Percentiles rank a stretch among this genome's conserved stretches.
phyloP scores from a whole-genome alignment of 2,329 filamentous ascomycete genomes.

The Herpotrichia juniperi region DNA sequence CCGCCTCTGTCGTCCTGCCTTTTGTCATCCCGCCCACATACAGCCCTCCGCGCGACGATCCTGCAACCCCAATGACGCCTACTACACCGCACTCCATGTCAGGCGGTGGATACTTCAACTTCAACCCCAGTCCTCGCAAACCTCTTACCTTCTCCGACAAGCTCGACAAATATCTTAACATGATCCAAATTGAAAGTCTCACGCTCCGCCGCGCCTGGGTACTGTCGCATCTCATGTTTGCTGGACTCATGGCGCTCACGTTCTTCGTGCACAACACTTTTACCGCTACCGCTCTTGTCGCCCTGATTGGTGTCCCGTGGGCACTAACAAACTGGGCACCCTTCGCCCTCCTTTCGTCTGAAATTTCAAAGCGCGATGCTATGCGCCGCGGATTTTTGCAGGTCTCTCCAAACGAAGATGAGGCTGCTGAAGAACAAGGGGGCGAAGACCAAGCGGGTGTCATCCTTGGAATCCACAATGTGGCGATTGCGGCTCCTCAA shows the following conservation, averaged over 20 bases:
- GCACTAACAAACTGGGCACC: slow-evolving; percentile 93
- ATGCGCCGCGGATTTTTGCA: slow-evolving; percentile 60
- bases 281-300: slow-evolving; percentile 77
- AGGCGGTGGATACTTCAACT: slow-evolving; percentile 9
- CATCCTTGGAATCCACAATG: slow-evolving; percentile 93
- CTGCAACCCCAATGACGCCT: slow-evolving; percentile 45
- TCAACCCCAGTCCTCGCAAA: slow-evolving; percentile 26
- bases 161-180: slow-evolving; percentile 55
- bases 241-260: slow-evolving; percentile 80
- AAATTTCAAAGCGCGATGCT: slow-evolving; percentile 83
- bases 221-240: slow-evolving; percentile 82
- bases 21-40: slow-evolving; percentile 86
- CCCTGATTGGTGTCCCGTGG: slow-evolving; percentile 87
- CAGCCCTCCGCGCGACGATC: slow-evolving; percentile 49
- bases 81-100: slow-evolving; percentile 17
- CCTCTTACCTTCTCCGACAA: slow-evolving; percentile 29
- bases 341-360: slow-evolving; percentile 91
- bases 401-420: slow-evolving; percentile 42
- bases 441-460: slow-evolving; percentile 81
- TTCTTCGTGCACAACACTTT: slow-evolving; percentile 75
- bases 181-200: slow-evolving; percentile 77
- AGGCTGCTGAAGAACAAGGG: slow-evolving; percentile 61
- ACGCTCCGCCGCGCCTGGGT: slow-evolving; percentile 91
- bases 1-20: slow-evolving; percentile 81
- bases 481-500: slow-evolving; percentile 89